Evolutionary conservation across 2,329 filamentous ascomycete genomes (phyloP).

Genomic region (Mycosphaerella arachidis): DNA sequence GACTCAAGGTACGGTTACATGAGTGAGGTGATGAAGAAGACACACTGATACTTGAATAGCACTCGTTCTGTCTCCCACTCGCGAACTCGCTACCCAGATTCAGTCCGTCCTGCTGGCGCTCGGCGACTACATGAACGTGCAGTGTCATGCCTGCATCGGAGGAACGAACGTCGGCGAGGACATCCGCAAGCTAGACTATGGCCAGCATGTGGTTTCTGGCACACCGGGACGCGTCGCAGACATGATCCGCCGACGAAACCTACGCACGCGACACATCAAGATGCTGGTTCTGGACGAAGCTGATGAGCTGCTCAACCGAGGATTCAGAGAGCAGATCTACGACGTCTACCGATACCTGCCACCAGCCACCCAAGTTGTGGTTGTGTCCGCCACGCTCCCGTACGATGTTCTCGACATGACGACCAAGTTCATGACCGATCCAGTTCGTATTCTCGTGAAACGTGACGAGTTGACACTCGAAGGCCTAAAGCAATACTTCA

Average conservation of each 20-base stretch:
- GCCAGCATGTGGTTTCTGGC: conserved; percentile 94
- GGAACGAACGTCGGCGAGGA: conserved; percentile 97
- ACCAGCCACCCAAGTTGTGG: conserved; percentile 95
- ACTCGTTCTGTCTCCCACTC: conserved; percentile 89
- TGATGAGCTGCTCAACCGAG: conserved; percentile 79
- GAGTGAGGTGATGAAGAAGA: background rate
- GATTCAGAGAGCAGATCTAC: conserved; percentile 98
- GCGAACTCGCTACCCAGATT: conserved; percentile 95
- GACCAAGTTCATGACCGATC: conserved; percentile 99
- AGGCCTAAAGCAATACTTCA: conserved; percentile 98
- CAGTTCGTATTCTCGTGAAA: conserved; percentile 93
- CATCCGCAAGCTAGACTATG: conserved; percentile 94
- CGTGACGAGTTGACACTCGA: conserved; percentile 97
- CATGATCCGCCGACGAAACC: conserved; percentile 70
- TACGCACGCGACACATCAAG: conserved; percentile 71
- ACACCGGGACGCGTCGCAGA: conserved; percentile 94
- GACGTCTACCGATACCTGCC: conserved; percentile 97
- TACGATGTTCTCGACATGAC: conserved; percentile 99
- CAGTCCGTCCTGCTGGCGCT: conserved; percentile 99
- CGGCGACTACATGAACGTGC: conserved; percentile 99
- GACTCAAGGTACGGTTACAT: conserved; percentile 79
- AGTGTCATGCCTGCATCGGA: conserved; percentile 97
- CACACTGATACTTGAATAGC: conserved; percentile 44
- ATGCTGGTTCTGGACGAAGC: conserved; percentile 74
- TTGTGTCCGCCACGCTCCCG: conserved; percentile 91